Percentiles rank a stretch among this genome's conserved stretches.
phyloP scores from a whole-genome alignment of 2,329 filamentous ascomycete species.

The Penicillium sp. region DNA sequence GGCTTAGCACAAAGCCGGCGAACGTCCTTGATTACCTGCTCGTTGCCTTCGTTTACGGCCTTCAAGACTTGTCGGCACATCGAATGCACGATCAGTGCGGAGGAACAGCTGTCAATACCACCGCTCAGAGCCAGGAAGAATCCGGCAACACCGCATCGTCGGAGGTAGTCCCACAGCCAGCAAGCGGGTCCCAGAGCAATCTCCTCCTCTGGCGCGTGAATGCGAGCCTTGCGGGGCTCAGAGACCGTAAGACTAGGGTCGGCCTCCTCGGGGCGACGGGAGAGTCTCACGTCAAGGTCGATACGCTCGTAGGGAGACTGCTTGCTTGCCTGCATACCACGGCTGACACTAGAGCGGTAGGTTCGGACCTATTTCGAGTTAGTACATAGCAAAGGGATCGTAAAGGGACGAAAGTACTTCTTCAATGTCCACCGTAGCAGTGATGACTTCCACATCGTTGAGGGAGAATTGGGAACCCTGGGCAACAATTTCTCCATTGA shows the following conservation, averaged over 20 bases:
- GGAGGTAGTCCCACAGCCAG: slow-evolving; percentile 63
- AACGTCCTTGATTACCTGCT: slow-evolving; percentile 62
- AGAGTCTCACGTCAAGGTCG: slow-evolving; percentile 45
- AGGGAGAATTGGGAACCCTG: slow-evolving; percentile 71
- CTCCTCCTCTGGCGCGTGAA: slow-evolving; percentile 69
- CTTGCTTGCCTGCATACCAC: slow-evolving; percentile 43
- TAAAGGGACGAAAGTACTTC: slow-evolving; percentile 65
- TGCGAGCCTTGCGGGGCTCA: slow-evolving; percentile 54
- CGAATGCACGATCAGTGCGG: slow-evolving; percentile 47
- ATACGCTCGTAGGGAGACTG: slow-evolving; percentile 44
- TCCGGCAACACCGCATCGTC: slow-evolving; percentile 44
- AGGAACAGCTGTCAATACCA: slow-evolving; percentile 50
- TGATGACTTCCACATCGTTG: slow-evolving; percentile 69
- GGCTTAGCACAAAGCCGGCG: slow-evolving; percentile 59
- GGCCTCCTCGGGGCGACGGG: slow-evolving; percentile 45
- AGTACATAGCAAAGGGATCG: not conserved
- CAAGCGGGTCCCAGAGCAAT: slow-evolving; percentile 69
- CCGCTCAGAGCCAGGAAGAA: slow-evolving; percentile 50
- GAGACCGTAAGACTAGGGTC: slow-evolving; percentile 56
- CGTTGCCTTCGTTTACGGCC: slow-evolving; percentile 43
- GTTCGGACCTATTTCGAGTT: slow-evolving; percentile 41
- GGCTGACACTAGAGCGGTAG: slow-evolving; percentile 39
- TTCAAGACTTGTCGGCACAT: slow-evolving; percentile 49
- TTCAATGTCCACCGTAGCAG: slow-evolving; percentile 72
- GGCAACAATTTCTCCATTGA: slow-evolving; percentile 67